Evolutionary conservation across 2,329 filamentous ascomycete genomes (phyloP).

Genomic region (Pseudonectria foliicola): DNA sequence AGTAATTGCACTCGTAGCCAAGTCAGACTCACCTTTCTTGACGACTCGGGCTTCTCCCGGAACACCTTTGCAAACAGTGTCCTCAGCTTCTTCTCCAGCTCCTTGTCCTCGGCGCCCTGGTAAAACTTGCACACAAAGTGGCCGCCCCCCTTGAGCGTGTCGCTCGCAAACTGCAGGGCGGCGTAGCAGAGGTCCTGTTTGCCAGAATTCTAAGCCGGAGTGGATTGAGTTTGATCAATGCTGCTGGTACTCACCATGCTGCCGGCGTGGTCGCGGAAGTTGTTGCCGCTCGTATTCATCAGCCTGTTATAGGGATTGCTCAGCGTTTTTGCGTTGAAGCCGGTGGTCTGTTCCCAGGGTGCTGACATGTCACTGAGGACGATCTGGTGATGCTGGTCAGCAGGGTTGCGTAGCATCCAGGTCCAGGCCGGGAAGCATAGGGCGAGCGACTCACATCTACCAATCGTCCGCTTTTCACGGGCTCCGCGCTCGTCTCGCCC

Average conservation of each 20-base stretch:
- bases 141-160: slow-evolving; percentile 74
- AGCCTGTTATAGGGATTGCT: slow-evolving; percentile 96
- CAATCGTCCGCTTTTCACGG: slow-evolving; percentile 31
- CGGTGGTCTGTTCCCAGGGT: slow-evolving; percentile 79
- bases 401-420: too few species aligned
- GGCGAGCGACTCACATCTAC: slow-evolving; percentile 56
- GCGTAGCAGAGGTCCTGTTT: slow-evolving; percentile 79
- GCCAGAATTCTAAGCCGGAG: slow-evolving; percentile 1
- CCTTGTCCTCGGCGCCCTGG: slow-evolving; percentile 79
- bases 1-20: not conserved
- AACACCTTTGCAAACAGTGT: slow-evolving; percentile 73
- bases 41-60: slow-evolving; percentile 86
- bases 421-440: not conserved
- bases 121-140: slow-evolving; percentile 98
- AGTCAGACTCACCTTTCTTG: slow-evolving; percentile 62
- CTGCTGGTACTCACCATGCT: slow-evolving; percentile 94
- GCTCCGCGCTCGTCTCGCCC: slow-evolving; percentile 16
- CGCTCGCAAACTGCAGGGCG: slow-evolving; percentile 76
- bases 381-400: slow-evolving; percentile 40
- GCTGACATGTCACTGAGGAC: slow-evolving; percentile 98
- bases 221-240: too few species aligned
- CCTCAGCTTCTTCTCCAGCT: slow-evolving; percentile 65
- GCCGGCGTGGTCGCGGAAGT: slow-evolving; percentile 79
- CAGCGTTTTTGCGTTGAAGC: slow-evolving; percentile 79
- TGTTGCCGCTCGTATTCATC: slow-evolving; percentile 95